These are phyloP conservation scores for Penicillium paxilli DNA, from an alignment of 495 filamentous ascomycete species.

Conservation along the genomic window DNA sequence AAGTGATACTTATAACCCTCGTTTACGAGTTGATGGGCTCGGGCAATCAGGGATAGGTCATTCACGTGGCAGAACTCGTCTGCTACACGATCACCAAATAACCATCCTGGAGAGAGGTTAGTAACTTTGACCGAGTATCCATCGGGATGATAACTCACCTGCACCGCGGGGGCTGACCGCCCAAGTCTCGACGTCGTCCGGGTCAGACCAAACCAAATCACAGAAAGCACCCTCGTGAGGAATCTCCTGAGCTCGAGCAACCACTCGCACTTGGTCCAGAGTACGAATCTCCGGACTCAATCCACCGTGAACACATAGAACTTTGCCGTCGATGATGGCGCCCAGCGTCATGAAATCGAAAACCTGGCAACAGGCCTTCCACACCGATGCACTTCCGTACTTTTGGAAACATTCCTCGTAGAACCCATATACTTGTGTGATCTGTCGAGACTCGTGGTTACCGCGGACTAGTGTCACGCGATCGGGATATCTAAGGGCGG, in stretches of 20 bases:
- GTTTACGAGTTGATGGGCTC: slow-evolving; percentile 95
- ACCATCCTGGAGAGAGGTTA: slow-evolving; percentile 60
- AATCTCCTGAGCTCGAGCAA: slow-evolving; percentile 95
- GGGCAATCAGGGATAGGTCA: slow-evolving; percentile 87
- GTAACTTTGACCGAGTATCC: not conserved
- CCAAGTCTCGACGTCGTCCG: slow-evolving; percentile 98
- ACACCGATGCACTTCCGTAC: slow-evolving; percentile 96
- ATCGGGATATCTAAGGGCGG: slow-evolving; percentile 74
- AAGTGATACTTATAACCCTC: slow-evolving; percentile 99
- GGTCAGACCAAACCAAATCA: slow-evolving; percentile 97
- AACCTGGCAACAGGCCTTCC: slow-evolving; percentile 98
- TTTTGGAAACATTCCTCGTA: slow-evolving; percentile 98
- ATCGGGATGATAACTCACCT: slow-evolving; percentile 38
- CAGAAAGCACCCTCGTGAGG: slow-evolving; percentile 98
- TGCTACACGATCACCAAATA: slow-evolving; percentile 96
- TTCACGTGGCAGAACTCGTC: slow-evolving; percentile 99
- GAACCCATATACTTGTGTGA: slow-evolving; percentile 98
- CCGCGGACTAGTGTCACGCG: slow-evolving; percentile 93
- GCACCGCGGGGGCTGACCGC: slow-evolving; percentile 92
- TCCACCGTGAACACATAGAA: slow-evolving; percentile 97
- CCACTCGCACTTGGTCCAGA: slow-evolving; percentile 95
- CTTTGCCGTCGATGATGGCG: slow-evolving; percentile 94
- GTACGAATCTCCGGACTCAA: slow-evolving; percentile 94
- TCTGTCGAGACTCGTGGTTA: slow-evolving; percentile 97
- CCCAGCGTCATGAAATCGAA: slow-evolving; percentile 97